Base-by-base conservation (phyloP, 2,329 filamentous ascomycete genomes). In the Xylaria sp. region DNA sequence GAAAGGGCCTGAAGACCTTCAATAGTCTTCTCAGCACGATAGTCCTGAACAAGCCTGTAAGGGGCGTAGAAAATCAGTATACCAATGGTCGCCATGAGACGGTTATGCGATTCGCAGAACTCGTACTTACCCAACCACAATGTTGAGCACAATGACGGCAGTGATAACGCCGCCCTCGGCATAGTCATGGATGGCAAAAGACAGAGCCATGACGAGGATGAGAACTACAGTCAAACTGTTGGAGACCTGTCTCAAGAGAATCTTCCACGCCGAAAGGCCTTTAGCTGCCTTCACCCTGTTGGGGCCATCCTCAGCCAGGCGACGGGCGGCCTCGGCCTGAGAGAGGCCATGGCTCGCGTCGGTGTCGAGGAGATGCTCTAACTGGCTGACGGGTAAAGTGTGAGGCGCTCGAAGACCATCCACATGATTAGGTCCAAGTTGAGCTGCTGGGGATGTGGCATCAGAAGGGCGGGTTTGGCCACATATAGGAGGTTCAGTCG, bases 221-320 rank as follows among this genome's bases (percentile, higher is more conserved):
- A 94, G 88, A 70, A 92, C 89, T 78, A 91, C 84, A 71, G 91
- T 93, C 81, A 93, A 83, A 82, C 90, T 92, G 82, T 93, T 93
- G 72, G 90, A 92, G 74, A 93, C 86, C 83, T 93, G 91, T 77
- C 90, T 91, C 81, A 93, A 80, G 82, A 93, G 86, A 82, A 93
- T 92, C 82, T 91, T 88, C 88, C 90, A 92, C 80, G 90, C 76
- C 80, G 90, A 92, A 82, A 91, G 81, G 80, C 89, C 88, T 81
- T 90, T 88, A 83, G 89, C 88, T 81, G 88, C 88, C 81, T 90
- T 88, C 83, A 93, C 87, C 78, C 86, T 86, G 82, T 93, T 93
- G 74, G 87, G 85, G 73, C 91, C 91, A 86, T 92, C 83, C 77
- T 85, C 84, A 79, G 81, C 81, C 76, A 93, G 85, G 78, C 90